Base-by-base conservation (phyloP, 495 filamentous ascomycete genomes). In the Xylaria telfairii region DNA sequence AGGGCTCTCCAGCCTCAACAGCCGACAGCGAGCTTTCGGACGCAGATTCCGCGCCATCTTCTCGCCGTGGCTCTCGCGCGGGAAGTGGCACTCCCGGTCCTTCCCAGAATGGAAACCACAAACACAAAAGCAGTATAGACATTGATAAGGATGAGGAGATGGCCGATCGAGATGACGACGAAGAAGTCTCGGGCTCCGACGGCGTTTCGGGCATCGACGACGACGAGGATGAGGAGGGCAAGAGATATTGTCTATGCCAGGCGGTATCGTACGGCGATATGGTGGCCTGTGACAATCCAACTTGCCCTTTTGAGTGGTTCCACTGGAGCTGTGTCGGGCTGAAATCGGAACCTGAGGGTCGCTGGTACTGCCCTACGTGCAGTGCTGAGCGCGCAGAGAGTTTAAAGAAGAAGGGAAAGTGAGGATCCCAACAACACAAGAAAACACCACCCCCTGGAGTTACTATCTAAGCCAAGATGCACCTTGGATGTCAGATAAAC, bases 291-390 rank as follows among this genome's bases (percentile, higher is more conserved):
- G 96, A 99, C 82, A 97, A 98, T 73, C 91, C 93, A 54, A 86
- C 91, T 67, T 99, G 96, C 83, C 89, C 91, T 30, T 96, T 90
- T 79, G 95, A 98, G 82, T 99, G 96, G 96, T 99, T 99, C 81
- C 96, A 99, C 84, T 98, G 95, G 94, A 90, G 86, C 71, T 99
- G 96, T 77, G 95, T 98, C 62, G 92, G 93, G 2, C 84, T 99
- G 72, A 95, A 91, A 72, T 89, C 89, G 68, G 95, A 98, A 80
- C 96, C 96, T 3, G 89, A 89, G 62, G 96, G 95, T 26, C 94
- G 90, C 56, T 99, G 96, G 96, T 95, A 92, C 77, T 99, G 96
- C 81, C 92, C 92, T 44, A 86, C 90, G 67, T 99, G 96, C 78
- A 70, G 61, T 41, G 68, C 61, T 19, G 68, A 70, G 60, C 68